A percentile compares a stretch with the other conserved stretches of the same genome.
These are phyloP conservation scores for Medicago lupulina DNA, from an alignment of 306 rosid genomes.

Conservation along the genomic window DNA sequence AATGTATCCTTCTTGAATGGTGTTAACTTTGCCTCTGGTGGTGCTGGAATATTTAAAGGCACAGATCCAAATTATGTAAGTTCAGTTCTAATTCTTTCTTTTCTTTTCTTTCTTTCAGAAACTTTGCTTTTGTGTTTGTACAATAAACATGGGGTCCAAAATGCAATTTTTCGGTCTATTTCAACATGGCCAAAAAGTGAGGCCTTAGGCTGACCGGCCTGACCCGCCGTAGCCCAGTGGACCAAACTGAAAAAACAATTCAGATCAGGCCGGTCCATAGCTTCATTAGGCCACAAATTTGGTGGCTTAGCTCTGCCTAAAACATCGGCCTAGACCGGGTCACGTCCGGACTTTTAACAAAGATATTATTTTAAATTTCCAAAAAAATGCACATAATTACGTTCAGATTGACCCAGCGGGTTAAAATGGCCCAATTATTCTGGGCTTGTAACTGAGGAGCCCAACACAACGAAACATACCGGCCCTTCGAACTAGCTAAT, in stretches of 20 bases:
- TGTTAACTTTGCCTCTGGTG: conserved; percentile 87
- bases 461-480: no score
- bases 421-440: no score
- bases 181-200: background rate
- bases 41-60: conserved; percentile 78
- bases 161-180: background rate
- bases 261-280: background rate
- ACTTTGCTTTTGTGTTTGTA: no score
- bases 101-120: background rate
- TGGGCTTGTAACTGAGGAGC: no score
- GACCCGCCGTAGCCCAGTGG: background rate
- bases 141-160: background rate
- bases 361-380: no score
- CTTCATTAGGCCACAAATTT: background rate
- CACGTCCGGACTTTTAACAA: no score
- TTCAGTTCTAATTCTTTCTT: background rate
- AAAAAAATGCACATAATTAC: background rate
- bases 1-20: conserved; percentile 54
- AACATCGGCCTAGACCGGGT: no score
- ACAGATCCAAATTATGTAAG: conserved; percentile 57
- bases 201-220: no score
- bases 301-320: no score
- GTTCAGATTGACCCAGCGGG: no score
- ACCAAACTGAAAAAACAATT: no score
- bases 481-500: no score